Conservation (phyloP, 2,329 filamentous ascomycete genomes). For the Paecilomyces fulvus region DNA sequence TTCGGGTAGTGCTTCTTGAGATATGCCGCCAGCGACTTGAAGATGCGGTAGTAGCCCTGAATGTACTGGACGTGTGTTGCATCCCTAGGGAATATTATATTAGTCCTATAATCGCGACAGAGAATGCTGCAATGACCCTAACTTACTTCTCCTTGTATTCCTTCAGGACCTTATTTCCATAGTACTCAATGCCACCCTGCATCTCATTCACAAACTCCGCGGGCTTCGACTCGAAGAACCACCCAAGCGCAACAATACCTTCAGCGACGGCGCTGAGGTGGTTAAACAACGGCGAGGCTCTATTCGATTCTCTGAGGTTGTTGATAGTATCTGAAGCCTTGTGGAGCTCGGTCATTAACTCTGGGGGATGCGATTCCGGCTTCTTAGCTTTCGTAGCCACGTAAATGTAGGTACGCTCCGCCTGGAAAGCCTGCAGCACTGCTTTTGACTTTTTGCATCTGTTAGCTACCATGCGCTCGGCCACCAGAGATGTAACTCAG, state of each 20-base stretch:
- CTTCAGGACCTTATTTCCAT: slow-evolving; percentile 87
- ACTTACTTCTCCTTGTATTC: slow-evolving; percentile 71
- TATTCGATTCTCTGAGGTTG: slow-evolving; percentile 73
- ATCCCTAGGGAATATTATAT: slow-evolving; percentile 51
- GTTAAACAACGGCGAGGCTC: slow-evolving; percentile 64
- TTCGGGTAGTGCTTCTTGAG: slow-evolving; percentile 72
- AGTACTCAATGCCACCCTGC: slow-evolving; percentile 79
- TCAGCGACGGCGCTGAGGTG: slow-evolving; percentile 83
- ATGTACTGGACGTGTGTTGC: slow-evolving; percentile 78
- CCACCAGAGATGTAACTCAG: background rate
- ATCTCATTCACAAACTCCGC: slow-evolving; percentile 78
- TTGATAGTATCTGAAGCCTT: slow-evolving; percentile 69
- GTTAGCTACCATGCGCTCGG: slow-evolving; percentile 7
- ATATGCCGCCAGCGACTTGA: slow-evolving; percentile 74
- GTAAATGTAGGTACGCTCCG: slow-evolving; percentile 79
- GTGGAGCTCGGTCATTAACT: slow-evolving; percentile 80
- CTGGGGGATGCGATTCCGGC: slow-evolving; percentile 64
- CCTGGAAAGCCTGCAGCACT: slow-evolving; percentile 62
- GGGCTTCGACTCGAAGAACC: slow-evolving; percentile 80
- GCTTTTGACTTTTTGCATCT: slow-evolving; percentile 40
- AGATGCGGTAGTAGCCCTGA: slow-evolving; percentile 83
- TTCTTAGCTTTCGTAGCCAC: slow-evolving; percentile 89
- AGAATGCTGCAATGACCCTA: background rate
- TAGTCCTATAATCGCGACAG: background rate
- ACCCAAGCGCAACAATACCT: slow-evolving; percentile 79